These are phyloP conservation scores for Auriscalpium microsporum DNA, from an alignment of 768 basidiomycete genomes.

Conservation along the genomic window DNA sequence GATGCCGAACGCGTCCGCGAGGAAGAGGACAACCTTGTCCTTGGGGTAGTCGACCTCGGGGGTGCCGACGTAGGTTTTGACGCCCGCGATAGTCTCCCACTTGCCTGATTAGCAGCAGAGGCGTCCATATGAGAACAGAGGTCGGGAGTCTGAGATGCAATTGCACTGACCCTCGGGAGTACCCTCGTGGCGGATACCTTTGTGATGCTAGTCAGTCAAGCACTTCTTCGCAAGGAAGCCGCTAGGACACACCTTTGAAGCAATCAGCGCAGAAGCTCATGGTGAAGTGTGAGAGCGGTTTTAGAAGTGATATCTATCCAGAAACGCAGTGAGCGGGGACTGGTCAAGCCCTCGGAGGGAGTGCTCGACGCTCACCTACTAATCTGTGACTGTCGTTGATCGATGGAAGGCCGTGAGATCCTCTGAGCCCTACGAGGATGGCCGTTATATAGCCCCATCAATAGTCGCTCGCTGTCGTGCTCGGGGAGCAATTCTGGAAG, in stretches of 20 bases:
- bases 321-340: too few species aligned
- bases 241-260: conserved; percentile 33
- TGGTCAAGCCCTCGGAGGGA: too few species aligned
- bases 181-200: conserved; percentile 30
- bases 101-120: conserved; percentile 20
- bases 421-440: too few species aligned
- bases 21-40: conserved; percentile 33
- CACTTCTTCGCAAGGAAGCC: not conserved
- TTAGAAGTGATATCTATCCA: too few species aligned
- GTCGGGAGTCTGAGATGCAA: not conserved
- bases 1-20: conserved; percentile 32
- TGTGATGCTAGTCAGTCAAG: not conserved
- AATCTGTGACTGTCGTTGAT: too few species aligned
- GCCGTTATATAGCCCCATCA: too few species aligned
- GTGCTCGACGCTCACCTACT: too few species aligned
- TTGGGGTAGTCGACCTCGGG: conserved; percentile 31
- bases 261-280: conserved; percentile 55
- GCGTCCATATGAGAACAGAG: not conserved
- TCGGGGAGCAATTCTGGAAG: too few species aligned
- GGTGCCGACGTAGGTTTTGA: conserved; percentile 33
- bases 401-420: too few species aligned
- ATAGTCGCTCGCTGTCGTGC: too few species aligned
- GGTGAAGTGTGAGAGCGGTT: not conserved
- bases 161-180: conserved; percentile 23
- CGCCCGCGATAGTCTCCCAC: conserved; percentile 26